Percentiles rank a stretch among this genome's conserved stretches.
Conservation (phyloP, 2,329 filamentous ascomycete species). For the Sphaceloma murrayae region DNA sequence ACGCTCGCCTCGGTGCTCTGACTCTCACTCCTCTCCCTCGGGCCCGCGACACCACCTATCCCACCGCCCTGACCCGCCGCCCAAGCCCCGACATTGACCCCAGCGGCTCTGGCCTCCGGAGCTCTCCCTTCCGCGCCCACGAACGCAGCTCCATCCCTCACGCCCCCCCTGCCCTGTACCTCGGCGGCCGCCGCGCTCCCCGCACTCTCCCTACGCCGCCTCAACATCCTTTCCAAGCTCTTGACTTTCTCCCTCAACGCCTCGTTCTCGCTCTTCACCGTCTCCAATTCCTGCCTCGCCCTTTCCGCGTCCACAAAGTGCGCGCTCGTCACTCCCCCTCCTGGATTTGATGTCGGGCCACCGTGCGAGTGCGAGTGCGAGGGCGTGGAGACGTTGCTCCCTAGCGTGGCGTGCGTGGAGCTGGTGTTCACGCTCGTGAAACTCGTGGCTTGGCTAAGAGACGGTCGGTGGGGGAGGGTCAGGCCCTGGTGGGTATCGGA, state of each 20-base stretch:
- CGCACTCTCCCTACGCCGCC: conserved; percentile 26
- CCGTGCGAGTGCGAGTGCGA: conserved; percentile 16
- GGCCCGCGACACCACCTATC: conserved; percentile 25
- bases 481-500: conserved; percentile 22
- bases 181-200: conserved; percentile 22
- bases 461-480: conserved; percentile 28
- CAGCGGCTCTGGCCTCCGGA: not conserved
- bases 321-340: conserved; percentile 21
- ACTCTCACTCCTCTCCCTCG: conserved; percentile 30
- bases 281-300: conserved; percentile 39
- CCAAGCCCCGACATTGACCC: conserved; percentile 22
- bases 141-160: not conserved
- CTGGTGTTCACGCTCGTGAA: not conserved
- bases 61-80: conserved; percentile 24
- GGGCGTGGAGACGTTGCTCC: conserved; percentile 16
- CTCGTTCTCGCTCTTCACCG: conserved; percentile 43
- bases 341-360: conserved; percentile 19
- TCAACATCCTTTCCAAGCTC: conserved; percentile 37
- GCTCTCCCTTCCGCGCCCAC: not conserved
- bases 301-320: conserved; percentile 34
- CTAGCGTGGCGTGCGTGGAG: conserved; percentile 20
- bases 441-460: conserved; percentile 24
- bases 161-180: not conserved
- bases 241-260: conserved; percentile 38
- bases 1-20: conserved; percentile 30